phyloP scores from a whole-genome alignment of 2,329 filamentous ascomycete genomes.

The Nectriaceae sp. region DNA sequence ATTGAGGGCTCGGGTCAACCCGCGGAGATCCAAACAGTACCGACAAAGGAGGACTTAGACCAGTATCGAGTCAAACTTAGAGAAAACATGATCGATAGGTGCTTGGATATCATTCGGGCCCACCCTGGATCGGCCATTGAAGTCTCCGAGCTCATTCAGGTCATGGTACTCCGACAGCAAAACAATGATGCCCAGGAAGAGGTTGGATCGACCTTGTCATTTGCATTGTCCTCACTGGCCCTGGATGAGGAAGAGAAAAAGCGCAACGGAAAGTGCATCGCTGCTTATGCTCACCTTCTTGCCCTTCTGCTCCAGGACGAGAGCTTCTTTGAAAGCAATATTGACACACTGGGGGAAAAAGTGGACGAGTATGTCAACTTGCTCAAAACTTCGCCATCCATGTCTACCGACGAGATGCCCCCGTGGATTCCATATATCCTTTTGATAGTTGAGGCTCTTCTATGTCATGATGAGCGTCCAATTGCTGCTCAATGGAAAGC shows the following conservation, averaged over 20 bases:
- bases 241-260: conserved; percentile 66
- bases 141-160: conserved; percentile 80
- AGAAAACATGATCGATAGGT: conserved; percentile 81
- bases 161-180: conserved; percentile 64
- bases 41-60: conserved; percentile 75
- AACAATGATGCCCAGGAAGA: conserved; percentile 63
- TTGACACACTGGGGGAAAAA: conserved; percentile 74
- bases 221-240: conserved; percentile 74
- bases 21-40: conserved; percentile 18
- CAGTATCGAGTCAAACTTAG: conserved; percentile 72
- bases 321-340: conserved; percentile 75
- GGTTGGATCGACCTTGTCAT: conserved; percentile 79
- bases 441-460: conserved; percentile 83
- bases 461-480: conserved; percentile 88
- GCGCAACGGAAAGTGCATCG: conserved; percentile 63
- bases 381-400: conserved; percentile 68
- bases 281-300: conserved; percentile 88
- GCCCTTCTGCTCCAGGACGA: conserved; percentile 84
- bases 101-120: conserved; percentile 83
- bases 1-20: conserved; percentile 18
- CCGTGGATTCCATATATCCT: conserved; percentile 92
- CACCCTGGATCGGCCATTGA: conserved; percentile 91
- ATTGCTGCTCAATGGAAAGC: conserved; percentile 70
- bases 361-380: conserved; percentile 77
- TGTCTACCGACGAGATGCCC: conserved; percentile 75